Base-by-base conservation (phyloP, 2,329 filamentous ascomycete genomes). In the Cladophialophora chaetospira region DNA sequence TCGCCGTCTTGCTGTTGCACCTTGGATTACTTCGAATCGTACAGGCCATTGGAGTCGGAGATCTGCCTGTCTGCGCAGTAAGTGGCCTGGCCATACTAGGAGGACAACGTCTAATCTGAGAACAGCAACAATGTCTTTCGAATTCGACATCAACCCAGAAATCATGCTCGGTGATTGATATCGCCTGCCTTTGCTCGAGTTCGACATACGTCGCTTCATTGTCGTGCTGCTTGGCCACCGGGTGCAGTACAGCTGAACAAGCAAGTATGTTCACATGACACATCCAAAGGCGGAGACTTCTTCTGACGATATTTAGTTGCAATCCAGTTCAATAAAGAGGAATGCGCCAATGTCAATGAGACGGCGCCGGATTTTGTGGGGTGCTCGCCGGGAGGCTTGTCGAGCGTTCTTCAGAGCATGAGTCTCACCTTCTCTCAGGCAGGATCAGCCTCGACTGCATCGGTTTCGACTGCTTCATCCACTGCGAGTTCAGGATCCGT, bases 321-420 rank as follows among this genome's bases (percentile, higher is more conserved):
- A 11, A 67, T 67, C 25, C 60, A 63, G 49, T 67, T 66, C 62
- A 67, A 67, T 45, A 53, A 65, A 43, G 56, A 66, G 43, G 60
- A 64, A 42, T 67, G 65, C 40, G 57, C 53, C 13, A 56, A 59
- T 9, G 65, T 67, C 25, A 66, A 65, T 33, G 57, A 65, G 47
- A 62, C 63, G 10, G 65, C 65, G 10, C 65, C 65, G 6, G 58
- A 65, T 35, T 67, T 66, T 45, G 65, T 67, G 28, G 65, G 65
- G 40, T 67, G 65, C 44, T 66, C 65, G 3, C 63, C 64, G n/a
- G 57, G 50, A 17, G 60, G 60, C 5, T 33, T 62, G 13, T 59
- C 51, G 17, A 60, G 57, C 36, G 60, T 50, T 5, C 56, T 62
- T 15, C 47, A 56, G n/a, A 62, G 60, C 25, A 51, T 54, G 28